phyloP scores from a whole-genome alignment of 1,284 basidiomycete genomes.

The Ganoderma resinaceum region DNA sequence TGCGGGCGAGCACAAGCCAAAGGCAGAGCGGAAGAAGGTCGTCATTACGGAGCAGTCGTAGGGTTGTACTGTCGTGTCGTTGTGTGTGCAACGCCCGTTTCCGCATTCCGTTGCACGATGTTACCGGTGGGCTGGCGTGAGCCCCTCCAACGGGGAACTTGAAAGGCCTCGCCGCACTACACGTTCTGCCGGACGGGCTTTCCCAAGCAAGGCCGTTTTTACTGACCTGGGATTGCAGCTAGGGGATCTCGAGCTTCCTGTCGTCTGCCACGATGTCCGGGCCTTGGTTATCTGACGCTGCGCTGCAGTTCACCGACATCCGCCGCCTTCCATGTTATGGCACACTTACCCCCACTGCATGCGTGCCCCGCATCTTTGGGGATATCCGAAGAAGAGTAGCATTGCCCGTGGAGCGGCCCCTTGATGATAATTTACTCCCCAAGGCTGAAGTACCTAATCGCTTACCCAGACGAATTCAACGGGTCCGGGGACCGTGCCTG shows the following conservation, averaged over 20 bases:
- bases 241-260: neutral
- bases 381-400: neutral
- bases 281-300: neutral
- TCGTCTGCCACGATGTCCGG: neutral
- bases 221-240: neutral
- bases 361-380: neutral
- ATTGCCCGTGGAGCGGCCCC: neutral
- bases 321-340: neutral
- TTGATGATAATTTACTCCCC: neutral
- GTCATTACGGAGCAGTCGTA: slow-evolving; percentile 82
- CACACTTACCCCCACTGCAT: neutral
- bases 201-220: neutral
- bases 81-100: neutral
- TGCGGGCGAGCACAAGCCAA: slow-evolving; percentile 88
- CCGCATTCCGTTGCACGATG: neutral
- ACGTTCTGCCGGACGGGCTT: neutral
- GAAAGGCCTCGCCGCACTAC: neutral
- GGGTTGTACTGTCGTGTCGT: neutral
- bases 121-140: neutral
- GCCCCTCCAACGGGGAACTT: neutral
- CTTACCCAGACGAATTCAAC: neutral
- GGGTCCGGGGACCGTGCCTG: neutral
- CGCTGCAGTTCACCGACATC: neutral
- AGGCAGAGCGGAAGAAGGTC: slow-evolving; percentile 89
- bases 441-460: neutral